phyloP scores from a whole-genome alignment of 1,139 yeast species.

The Taphrina communis region DNA sequence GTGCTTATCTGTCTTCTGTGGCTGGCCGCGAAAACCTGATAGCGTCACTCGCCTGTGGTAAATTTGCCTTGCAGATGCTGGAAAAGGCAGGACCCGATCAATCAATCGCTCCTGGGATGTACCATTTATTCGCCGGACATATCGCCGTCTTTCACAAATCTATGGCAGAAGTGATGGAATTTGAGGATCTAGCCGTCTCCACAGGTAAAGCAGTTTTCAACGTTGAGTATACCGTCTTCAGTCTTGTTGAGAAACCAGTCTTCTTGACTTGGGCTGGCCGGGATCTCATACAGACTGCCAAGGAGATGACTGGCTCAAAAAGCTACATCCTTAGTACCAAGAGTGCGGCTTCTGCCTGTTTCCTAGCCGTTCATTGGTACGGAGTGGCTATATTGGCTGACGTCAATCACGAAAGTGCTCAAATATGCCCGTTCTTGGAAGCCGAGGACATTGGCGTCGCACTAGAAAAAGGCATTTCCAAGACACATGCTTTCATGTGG shows the following conservation, averaged over 20 bases:
- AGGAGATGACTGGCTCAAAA: conserved; percentile 8
- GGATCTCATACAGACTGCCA: conserved; percentile 9
- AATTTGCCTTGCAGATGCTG: conserved; percentile 4
- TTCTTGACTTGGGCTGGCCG: conserved; percentile 19
- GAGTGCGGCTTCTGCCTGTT: conserved; percentile 12
- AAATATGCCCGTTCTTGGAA: neutral
- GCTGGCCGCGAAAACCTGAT: conserved; percentile 10
- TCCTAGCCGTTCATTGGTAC: conserved; percentile 11
- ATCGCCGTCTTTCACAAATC: conserved; percentile 26
- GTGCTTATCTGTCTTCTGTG: conserved; percentile 18
- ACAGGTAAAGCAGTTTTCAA: conserved; percentile 16
- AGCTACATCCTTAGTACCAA: conserved; percentile 2
- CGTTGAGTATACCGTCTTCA: conserved; percentile 21
- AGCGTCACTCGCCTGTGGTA: conserved; percentile 11
- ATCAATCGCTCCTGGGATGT: conserved; percentile 27
- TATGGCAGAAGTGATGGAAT: conserved; percentile 16
- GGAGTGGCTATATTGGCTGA: neutral
- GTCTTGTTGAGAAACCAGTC: conserved; percentile 20
- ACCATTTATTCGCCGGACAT: conserved; percentile 25
- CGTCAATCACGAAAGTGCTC: neutral
- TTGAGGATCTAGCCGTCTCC: conserved; percentile 14
- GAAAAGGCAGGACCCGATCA: conserved; percentile 4
- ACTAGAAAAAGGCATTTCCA: neutral
- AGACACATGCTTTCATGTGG: conserved; percentile 23
- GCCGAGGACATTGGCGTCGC: neutral